Conservation (phyloP, 306 rosid species). For the Styphnolobium japonicum region DNA sequence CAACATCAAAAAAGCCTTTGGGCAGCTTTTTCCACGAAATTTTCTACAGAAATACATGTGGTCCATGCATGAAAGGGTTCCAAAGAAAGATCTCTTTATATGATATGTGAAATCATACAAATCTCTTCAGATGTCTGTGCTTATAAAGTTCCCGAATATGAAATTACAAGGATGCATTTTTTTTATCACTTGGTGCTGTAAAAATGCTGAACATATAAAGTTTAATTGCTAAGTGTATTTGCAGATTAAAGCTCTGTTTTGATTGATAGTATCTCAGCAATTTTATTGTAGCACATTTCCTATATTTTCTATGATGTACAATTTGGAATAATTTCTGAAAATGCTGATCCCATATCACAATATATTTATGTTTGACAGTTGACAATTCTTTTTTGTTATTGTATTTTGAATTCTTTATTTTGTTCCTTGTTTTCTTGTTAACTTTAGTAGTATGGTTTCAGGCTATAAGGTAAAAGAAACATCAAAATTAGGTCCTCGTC, state of each 20-base stretch:
- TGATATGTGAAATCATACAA: background rate
- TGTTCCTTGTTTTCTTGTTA: background rate
- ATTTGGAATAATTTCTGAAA: background rate
- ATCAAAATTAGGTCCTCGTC: slow-evolving; percentile 80
- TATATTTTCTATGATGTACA: background rate
- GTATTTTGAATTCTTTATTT: background rate
- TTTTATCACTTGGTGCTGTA: background rate
- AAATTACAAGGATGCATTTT: background rate
- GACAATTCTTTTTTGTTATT: background rate
- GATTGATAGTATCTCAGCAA: background rate
- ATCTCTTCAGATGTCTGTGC: background rate
- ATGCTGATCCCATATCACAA: background rate
- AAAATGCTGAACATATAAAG: background rate
- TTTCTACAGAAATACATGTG: background rate
- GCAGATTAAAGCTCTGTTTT: background rate
- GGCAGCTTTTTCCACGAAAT: background rate
- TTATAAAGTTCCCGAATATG: background rate
- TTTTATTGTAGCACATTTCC: background rate
- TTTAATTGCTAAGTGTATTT: background rate
- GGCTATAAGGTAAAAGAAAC: slow-evolving; percentile 83
- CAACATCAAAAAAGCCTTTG: background rate
- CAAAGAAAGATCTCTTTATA: background rate
- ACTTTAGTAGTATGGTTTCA: slow-evolving; percentile 37
- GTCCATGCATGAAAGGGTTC: background rate
- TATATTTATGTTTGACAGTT: background rate